Conservation (phyloP, 163 green algal genomes). For the Smithsoniella earleae region DNA sequence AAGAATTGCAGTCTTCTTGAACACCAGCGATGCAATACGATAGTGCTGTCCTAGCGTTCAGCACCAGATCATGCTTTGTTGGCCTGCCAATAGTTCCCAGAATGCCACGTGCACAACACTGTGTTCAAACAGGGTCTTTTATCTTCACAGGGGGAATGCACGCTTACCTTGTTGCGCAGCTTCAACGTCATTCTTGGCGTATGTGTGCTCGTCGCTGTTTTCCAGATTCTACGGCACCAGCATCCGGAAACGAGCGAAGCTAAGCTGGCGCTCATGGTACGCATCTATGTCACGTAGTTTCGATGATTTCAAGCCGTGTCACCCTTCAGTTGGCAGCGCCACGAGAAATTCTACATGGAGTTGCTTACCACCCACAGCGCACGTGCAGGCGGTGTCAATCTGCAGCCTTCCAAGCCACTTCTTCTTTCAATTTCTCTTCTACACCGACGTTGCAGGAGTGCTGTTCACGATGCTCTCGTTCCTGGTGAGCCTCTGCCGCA, state of each 20-base stretch:
- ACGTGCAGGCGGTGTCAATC: slow-evolving; percentile 39
- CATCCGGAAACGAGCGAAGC: background rate
- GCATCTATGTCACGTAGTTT: slow-evolving; percentile 14
- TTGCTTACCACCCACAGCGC: slow-evolving; percentile 18
- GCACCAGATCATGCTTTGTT: no score
- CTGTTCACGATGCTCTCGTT: slow-evolving; percentile 55
- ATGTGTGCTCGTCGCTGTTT: background rate
- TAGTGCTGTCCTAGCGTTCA: no score
- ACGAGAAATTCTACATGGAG: no score
- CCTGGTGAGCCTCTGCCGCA: slow-evolving; percentile 38
- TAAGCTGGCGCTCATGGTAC: slow-evolving; percentile 29
- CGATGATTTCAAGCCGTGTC: background rate
- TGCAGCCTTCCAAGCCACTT: slow-evolving; percentile 65
- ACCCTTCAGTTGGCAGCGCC: no score
- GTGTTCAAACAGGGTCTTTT: no score
- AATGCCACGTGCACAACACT: no score
- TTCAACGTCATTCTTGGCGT: slow-evolving; percentile 53
- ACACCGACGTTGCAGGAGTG: slow-evolving; percentile 77
- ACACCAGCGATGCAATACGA: no score
- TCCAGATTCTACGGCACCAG: background rate
- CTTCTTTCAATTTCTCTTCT: slow-evolving; percentile 85
- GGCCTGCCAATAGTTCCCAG: no score
- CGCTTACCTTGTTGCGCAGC: slow-evolving; percentile 43
- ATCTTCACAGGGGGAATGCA: background rate
- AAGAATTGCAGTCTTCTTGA: no score